Evolutionary conservation across 2,329 filamentous ascomycete species (phyloP), one percentile per base, ranked within the genome.

Genomic region (Orbilia oligospora): DNA sequence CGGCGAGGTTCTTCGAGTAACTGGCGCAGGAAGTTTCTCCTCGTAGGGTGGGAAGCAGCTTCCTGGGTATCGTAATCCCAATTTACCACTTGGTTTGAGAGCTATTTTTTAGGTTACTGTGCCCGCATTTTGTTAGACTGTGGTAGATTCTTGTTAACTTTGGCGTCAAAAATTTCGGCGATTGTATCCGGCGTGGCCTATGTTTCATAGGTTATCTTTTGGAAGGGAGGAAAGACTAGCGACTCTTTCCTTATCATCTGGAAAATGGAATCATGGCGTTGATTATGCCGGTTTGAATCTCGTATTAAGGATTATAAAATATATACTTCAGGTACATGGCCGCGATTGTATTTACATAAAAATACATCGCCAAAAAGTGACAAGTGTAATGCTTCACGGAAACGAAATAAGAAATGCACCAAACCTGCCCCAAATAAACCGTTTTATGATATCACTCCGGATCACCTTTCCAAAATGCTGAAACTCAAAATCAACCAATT

Each of bases 1-100:
- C 0, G 82, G 82, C 20, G 82, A 83, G 16, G 76, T 79, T 27
- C 41, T 79, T 12, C 68, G 71, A 51, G 76, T 79, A 12, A 75
- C 71, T 24, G 76, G 76, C 1, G 49, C 73, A 5, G 76, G 76
- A 20, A 75, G 70, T 33, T 73, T 73, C 36, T 72, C 56, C 16
- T 61, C 75, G 20, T 79, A 73, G 64, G 14, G 9, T 67, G 48
- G 67, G 51, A 61, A 27, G 20, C 36, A 61, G 20, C 56, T 61
- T 27, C 56, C 56, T 41, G 56, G 36, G 20, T 61, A 61, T 27
- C 33, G 56, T 2, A 61, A 61, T 20, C 56, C 56, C 3, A 61
- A 61, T n/a, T 61, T 61, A 44, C 56, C 56, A 20, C 56, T 61
- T 27, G 56, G 36, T 44, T 61, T 61, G 36, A 61, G 55, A 9